A percentile compares a stretch with the other conserved stretches of the same genome.
Conservation (phyloP, 2,329 filamentous ascomycete genomes). For the Ilyonectria mors-panacis region DNA sequence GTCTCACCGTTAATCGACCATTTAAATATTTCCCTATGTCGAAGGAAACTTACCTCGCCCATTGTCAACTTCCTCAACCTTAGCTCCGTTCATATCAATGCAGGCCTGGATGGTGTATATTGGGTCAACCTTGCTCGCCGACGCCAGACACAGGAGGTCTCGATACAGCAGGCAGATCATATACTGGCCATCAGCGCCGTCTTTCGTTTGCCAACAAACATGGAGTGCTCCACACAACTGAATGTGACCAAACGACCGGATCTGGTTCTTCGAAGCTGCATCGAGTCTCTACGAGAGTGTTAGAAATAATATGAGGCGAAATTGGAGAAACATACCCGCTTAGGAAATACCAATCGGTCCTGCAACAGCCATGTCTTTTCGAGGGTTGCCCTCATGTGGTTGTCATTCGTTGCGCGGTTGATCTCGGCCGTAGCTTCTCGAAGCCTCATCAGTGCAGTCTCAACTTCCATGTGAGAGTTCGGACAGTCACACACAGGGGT, state of each 20-base stretch:
- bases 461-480: conserved; percentile 83
- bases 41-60: conserved; percentile 73
- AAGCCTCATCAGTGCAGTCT: conserved; percentile 79
- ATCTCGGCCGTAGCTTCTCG: conserved; percentile 84
- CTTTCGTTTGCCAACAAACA: conserved; percentile 82
- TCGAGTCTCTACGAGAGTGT: conserved; percentile 60
- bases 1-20: neutral
- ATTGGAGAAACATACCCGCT: conserved; percentile 69
- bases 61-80: conserved; percentile 81
- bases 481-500: conserved; percentile 91
- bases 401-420: conserved; percentile 87
- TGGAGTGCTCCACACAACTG: conserved; percentile 87
- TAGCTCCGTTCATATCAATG: conserved; percentile 76
- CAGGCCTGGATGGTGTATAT: conserved; percentile 83
- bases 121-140: conserved; percentile 73
- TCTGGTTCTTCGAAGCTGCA: conserved; percentile 72
- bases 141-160: conserved; percentile 83
- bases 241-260: conserved; percentile 85
- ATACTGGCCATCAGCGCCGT: conserved; percentile 81
- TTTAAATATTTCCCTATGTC: neutral
- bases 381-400: conserved; percentile 76
- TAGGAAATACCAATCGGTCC: conserved; percentile 82
- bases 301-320: neutral
- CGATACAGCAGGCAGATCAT: conserved; percentile 90
- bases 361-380: conserved; percentile 90